Percentiles rank a stretch among this genome's conserved stretches.
Evolutionary conservation across 1,284 basidiomycete species (phyloP).

Genomic region (Apiotrichum mycotoxinovorans): DNA sequence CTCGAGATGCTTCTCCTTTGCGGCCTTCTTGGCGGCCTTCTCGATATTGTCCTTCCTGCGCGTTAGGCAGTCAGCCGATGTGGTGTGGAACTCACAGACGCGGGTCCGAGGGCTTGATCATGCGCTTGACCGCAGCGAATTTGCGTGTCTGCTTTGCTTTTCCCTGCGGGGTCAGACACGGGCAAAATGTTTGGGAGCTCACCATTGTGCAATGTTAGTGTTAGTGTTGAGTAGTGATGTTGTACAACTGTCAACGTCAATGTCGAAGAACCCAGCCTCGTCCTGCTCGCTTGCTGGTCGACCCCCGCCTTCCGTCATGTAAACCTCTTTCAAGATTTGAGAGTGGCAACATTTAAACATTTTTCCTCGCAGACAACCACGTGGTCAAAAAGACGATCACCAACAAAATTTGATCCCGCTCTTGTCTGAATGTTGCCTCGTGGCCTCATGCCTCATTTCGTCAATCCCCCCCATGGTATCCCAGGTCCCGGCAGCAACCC

Average conservation of each 20-base stretch:
- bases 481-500: too few relatives aligned
- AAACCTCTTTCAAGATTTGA: conserved; percentile 11
- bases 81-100: conserved; percentile 65
- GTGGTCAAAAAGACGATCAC: too few relatives aligned
- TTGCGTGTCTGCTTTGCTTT: conserved; percentile 93
- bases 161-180: conserved; percentile 57
- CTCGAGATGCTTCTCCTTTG: conserved; percentile 51
- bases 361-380: too few relatives aligned
- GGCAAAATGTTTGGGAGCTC: not conserved
- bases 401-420: not conserved
- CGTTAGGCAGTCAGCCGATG: conserved; percentile 8
- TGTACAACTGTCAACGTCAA: too few relatives aligned
- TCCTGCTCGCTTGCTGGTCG: not conserved
- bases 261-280: not conserved
- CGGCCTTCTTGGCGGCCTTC: conserved; percentile 52
- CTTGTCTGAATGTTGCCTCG: too few relatives aligned
- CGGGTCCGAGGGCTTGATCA: conserved; percentile 92
- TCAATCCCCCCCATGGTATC: too few relatives aligned
- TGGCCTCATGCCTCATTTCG: too few relatives aligned
- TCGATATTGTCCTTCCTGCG: conserved; percentile 55
- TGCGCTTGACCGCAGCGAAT: conserved; percentile 90
- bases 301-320: not conserved
- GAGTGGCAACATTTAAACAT: conserved; percentile 7
- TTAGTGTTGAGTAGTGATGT: not conserved
- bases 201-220: not conserved